These are phyloP conservation scores for Rosa lucieae DNA, from an alignment of 306 rosid species.

Conservation along the genomic window DNA sequence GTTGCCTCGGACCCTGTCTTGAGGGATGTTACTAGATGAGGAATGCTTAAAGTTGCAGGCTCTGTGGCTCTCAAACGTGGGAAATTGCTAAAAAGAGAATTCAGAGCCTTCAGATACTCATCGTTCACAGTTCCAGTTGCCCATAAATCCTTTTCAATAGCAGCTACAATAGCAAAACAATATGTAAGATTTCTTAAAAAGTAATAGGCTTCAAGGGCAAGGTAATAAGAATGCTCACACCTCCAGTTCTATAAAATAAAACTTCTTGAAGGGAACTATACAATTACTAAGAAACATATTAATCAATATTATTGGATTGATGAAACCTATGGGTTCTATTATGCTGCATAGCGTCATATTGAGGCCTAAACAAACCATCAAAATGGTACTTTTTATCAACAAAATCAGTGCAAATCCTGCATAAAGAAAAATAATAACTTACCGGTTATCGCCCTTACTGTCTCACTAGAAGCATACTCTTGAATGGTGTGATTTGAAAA, in stretches of 20 bases:
- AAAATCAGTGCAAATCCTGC: conserved; percentile 16
- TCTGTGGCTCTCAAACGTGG: conserved; percentile 98
- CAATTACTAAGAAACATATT: not conserved
- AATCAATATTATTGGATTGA: not conserved
- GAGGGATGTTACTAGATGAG: conserved; percentile 90
- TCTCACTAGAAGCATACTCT: conserved; percentile 98
- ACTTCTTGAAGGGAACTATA: not conserved
- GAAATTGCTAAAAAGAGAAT: conserved; percentile 91
- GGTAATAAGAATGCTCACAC: conserved; percentile 1
- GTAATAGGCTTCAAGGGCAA: not conserved
- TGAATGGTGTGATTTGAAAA: conserved; percentile 97
- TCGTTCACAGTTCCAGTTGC: conserved; percentile 92
- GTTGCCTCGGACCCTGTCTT: conserved; percentile 95
- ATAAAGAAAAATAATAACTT: conserved; percentile 38
- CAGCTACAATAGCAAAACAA: conserved; percentile 58
- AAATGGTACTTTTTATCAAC: not conserved
- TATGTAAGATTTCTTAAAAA: not conserved
- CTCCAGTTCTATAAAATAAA: not conserved
- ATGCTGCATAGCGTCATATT: not conserved
- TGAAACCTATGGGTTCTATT: conserved; percentile 5
- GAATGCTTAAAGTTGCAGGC: conserved; percentile 98
- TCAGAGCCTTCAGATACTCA: conserved; percentile 92
- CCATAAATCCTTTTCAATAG: conserved; percentile 96
- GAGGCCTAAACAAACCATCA: not conserved
- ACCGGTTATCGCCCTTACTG: conserved; percentile 97